These are phyloP conservation scores for Colletotrichum lentis DNA, from an alignment of 2,329 filamentous ascomycete species.

Conservation along the genomic window DNA sequence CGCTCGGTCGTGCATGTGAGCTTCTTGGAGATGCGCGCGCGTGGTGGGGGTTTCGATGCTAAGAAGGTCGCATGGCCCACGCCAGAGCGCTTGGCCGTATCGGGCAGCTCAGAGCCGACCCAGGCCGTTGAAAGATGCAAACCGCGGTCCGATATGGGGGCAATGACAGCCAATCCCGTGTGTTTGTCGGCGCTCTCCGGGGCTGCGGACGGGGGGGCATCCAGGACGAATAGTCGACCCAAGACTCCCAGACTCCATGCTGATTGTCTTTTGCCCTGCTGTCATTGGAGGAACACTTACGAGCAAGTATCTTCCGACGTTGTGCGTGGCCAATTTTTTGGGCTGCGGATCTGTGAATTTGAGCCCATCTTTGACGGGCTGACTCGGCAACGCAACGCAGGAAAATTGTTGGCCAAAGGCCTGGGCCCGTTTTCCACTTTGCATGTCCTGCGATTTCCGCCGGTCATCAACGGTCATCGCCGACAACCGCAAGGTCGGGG, in stretches of 20 bases:
- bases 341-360: not conserved
- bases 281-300: slow-evolving; percentile 23
- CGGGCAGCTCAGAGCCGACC: slow-evolving; percentile 30
- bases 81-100: slow-evolving; percentile 28
- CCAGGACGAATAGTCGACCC: slow-evolving; percentile 18
- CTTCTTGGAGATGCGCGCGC: slow-evolving; percentile 24
- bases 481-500: not conserved
- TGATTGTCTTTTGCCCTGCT: slow-evolving; percentile 8
- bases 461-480: slow-evolving; percentile 9
- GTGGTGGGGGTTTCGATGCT: slow-evolving; percentile 13
- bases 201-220: slow-evolving; percentile 1
- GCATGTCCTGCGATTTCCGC: slow-evolving; percentile 22
- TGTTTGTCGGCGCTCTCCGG: slow-evolving; percentile 25
- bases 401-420: not conserved
- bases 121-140: slow-evolving; percentile 23
- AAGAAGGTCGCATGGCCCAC: slow-evolving; percentile 19
- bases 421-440: not conserved
- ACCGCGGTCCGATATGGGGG: not conserved
- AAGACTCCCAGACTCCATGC: not conserved
- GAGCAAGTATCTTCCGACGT: not conserved
- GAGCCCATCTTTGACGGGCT: slow-evolving; percentile 11
- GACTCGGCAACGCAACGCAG: slow-evolving; percentile 27
- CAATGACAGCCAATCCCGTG: slow-evolving; percentile 13
- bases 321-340: not conserved
- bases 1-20: slow-evolving; percentile 23